Conservation (phyloP, 176 grass and related monocot species). For the Ampelocalamus luodianensis region DNA sequence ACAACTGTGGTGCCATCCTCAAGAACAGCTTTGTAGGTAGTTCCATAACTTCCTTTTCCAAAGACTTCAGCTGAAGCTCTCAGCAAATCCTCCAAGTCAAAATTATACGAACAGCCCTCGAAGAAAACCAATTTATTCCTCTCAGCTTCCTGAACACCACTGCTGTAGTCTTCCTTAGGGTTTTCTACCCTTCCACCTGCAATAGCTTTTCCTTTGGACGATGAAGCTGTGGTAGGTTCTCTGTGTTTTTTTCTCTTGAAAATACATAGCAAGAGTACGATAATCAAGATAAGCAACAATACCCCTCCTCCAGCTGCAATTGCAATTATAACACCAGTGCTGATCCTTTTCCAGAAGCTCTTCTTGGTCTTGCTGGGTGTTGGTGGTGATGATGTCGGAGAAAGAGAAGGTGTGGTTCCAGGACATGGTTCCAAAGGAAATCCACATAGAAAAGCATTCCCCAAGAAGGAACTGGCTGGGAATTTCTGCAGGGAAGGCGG, state of each 20-base stretch:
- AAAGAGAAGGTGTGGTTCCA: slow-evolving; percentile 64
- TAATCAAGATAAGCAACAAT: slow-evolving; percentile 70
- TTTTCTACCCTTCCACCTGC: slow-evolving; percentile 68
- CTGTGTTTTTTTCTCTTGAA: slow-evolving; percentile 64
- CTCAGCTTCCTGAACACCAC: slow-evolving; percentile 85
- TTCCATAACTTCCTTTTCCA: slow-evolving; percentile 95
- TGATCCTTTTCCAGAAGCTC: slow-evolving; percentile 77
- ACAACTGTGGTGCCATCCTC: slow-evolving; percentile 93
- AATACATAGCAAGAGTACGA: slow-evolving; percentile 69
- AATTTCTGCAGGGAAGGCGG: slow-evolving; percentile 78
- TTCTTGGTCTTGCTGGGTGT: slow-evolving; percentile 49
- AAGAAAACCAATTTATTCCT: slow-evolving; percentile 97
- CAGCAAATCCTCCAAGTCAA: slow-evolving; percentile 95
- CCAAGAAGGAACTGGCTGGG: slow-evolving; percentile 71
- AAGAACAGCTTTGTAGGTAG: slow-evolving; percentile 96
- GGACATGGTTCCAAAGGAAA: slow-evolving; percentile 64
- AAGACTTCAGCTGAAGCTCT: slow-evolving; percentile 94
- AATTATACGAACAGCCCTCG: slow-evolving; percentile 84
- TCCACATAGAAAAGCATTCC: slow-evolving; percentile 86
- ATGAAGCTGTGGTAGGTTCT: slow-evolving; percentile 51
- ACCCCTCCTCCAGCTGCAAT: slow-evolving; percentile 58
- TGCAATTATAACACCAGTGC: slow-evolving; percentile 64
- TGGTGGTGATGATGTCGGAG: slow-evolving; percentile 54
- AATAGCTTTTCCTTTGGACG: slow-evolving; percentile 73
- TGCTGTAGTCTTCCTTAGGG: slow-evolving; percentile 92